These are phyloP conservation scores for Elsinoe batatas DNA, from an alignment of 2,329 filamentous ascomycete genomes.

Conservation along the genomic window DNA sequence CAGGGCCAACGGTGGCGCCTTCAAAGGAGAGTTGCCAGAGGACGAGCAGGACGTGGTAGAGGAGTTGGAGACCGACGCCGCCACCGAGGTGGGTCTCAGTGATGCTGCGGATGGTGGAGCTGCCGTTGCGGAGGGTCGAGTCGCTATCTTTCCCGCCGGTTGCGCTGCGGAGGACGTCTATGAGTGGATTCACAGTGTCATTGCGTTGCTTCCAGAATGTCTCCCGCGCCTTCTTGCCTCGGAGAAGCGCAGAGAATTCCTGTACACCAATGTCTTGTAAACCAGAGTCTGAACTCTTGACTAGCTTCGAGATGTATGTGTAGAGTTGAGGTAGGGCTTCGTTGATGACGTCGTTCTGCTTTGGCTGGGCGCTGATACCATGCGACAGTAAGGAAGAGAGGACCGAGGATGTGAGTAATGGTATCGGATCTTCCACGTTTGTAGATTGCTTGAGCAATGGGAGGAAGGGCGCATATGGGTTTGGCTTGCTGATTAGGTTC, in stretches of 20 bases:
- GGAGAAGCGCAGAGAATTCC: slow-evolving; percentile 75
- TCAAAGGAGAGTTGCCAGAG: slow-evolving; percentile 98
- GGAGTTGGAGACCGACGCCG: slow-evolving; percentile 79
- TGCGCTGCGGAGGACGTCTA: slow-evolving; percentile 67
- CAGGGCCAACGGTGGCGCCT: slow-evolving; percentile 57
- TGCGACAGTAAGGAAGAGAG: slow-evolving; percentile 67
- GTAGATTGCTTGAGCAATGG: slow-evolving; percentile 74
- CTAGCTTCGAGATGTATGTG: slow-evolving; percentile 73
- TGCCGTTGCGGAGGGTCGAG: slow-evolving; percentile 45
- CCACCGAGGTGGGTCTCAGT: slow-evolving; percentile 55
- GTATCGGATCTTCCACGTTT: slow-evolving; percentile 77
- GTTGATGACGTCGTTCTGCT: slow-evolving; percentile 51
- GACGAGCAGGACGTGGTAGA: slow-evolving; percentile 88
- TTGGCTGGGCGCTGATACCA: slow-evolving; percentile 51
- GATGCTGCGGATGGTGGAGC: slow-evolving; percentile 37
- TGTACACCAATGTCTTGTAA: slow-evolving; percentile 94
- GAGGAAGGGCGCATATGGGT: slow-evolving; percentile 66
- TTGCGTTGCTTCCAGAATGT: slow-evolving; percentile 87
- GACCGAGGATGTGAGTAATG: slow-evolving; percentile 80
- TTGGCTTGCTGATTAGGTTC: slow-evolving; percentile 61
- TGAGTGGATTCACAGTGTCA: slow-evolving; percentile 71
- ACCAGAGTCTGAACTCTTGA: slow-evolving; percentile 76
- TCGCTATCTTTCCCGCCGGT: slow-evolving; percentile 64
- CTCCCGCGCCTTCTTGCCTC: slow-evolving; percentile 61
- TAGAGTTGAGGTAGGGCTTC: slow-evolving; percentile 74